Evolutionary conservation across 1,284 basidiomycete species (phyloP).

Genomic region (Boletus calvinii): DNA sequence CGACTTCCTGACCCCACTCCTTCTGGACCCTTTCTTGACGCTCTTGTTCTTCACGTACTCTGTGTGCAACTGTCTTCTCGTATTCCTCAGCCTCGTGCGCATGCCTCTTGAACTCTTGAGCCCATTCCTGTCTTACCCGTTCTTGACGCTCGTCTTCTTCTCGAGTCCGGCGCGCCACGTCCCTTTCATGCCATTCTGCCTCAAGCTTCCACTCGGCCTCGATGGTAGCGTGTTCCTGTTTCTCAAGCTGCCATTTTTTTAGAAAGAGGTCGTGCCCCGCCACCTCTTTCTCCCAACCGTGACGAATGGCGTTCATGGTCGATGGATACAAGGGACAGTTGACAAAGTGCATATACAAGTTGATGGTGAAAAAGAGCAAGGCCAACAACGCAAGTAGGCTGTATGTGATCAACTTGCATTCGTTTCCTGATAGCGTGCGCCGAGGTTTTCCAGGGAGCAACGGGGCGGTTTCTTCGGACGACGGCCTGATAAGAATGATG

Average conservation of each 20-base stretch:
- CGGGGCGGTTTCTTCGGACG: conserved; percentile 9
- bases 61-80: neutral
- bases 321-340: conserved; percentile 17
- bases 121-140: conserved; percentile 12
- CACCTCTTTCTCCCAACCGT: conserved; percentile 13
- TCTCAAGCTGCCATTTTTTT: conserved; percentile 15
- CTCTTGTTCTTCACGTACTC: conserved; percentile 7
- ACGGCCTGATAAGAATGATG: neutral
- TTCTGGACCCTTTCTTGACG: neutral
- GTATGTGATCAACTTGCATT: neutral
- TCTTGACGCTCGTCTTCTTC: conserved; percentile 19
- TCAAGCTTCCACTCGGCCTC: conserved; percentile 16
- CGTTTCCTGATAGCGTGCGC: neutral
- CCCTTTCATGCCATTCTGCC: conserved; percentile 15
- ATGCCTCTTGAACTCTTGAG: conserved; percentile 5
- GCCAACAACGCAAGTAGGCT: fast-evolving
- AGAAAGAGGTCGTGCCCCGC: neutral
- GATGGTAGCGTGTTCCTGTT: neutral
- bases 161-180: conserved; percentile 9
- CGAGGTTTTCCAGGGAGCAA: conserved; percentile 4
- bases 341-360: conserved; percentile 7
- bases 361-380: neutral
- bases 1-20: conserved; percentile 12
- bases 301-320: conserved; percentile 12
- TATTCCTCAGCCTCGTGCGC: conserved; percentile 8